Evolutionary conservation across 2,329 filamentous ascomycete species (phyloP), one percentile per base, ranked within the genome.

Genomic region (Ceratocystis cubensis): DNA sequence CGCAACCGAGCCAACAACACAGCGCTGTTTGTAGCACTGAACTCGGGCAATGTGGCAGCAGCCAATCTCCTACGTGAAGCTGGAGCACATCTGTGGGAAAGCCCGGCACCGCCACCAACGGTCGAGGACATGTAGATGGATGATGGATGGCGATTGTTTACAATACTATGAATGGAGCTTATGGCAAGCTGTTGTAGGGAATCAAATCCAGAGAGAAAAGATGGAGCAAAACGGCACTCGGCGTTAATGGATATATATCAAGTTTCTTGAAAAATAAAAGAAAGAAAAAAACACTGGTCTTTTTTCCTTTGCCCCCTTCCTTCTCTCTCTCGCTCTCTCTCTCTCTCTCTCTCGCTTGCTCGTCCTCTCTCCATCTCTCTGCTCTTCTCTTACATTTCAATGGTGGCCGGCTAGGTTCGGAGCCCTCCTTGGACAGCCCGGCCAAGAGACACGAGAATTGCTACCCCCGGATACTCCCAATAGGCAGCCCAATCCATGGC

Each of bases 1-100:
- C 77, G 85, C 53, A 88, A 88, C 73, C 76, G 80, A 61, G 85
- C 84, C 8, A 81, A 86, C 70, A 86, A 87, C 73, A 87, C 85
- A 3, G 83, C 86, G 8, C 77, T 88, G 13, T 87, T 84, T 72
- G 76, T 88, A 13, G 85, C 86, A 4, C 79, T 80, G 70, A 79
- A 84, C 73, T 80, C 79, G 48, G 82, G 82, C 2, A 82, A 82
- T 63, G 74, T 76, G 3, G 81, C 80, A 66, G 81, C 80, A 66
- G 82, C 83, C 0, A 74, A 75, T 63, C 72, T 88, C 67, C 74
- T 88, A 57, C 78, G 76, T 67, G 79, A 82, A 50, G 83, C 83
- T 0, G 85, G 85, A 0, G 85, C 83, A 0, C 80, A 84, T 72
- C 74, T 88, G 17, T 85, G 82, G 78, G 73, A 78, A 69, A 78